A percentile compares a stretch with the other conserved stretches of the same genome.
phyloP scores from a whole-genome alignment of 345 rosid species.

The Euphorbia tirucalli region DNA sequence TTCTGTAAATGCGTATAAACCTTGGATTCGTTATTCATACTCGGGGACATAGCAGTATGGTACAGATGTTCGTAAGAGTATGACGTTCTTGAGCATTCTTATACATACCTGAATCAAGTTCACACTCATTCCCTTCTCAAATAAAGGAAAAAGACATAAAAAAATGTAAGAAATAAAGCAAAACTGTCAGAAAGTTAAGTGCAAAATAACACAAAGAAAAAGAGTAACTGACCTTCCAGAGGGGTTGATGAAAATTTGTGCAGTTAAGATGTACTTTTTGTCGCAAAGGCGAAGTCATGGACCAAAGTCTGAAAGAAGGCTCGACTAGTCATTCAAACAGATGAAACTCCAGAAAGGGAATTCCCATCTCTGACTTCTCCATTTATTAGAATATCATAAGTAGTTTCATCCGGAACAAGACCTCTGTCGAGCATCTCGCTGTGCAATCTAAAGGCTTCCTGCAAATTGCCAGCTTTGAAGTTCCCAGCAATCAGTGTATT shows the following conservation, averaged over 20 bases:
- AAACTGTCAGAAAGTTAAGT: neutral
- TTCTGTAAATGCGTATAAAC: too few relatives aligned
- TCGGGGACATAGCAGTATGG: too few relatives aligned
- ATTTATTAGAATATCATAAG: constrained; percentile 63
- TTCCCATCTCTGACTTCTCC: constrained; percentile 33
- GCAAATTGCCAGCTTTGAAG: constrained; percentile 62
- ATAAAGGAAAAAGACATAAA: too few relatives aligned
- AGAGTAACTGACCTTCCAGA: neutral
- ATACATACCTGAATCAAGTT: too few relatives aligned
- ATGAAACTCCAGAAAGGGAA: constrained; percentile 2
- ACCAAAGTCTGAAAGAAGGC: neutral
- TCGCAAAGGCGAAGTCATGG: neutral
- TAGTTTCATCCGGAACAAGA: constrained; percentile 58
- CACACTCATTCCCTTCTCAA: too few relatives aligned
- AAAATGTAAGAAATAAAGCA: too few relatives aligned
- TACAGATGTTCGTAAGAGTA: too few relatives aligned
- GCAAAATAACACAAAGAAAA: neutral
- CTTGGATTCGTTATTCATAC: too few relatives aligned
- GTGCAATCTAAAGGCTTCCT: constrained; percentile 71
- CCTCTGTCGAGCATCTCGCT: constrained; percentile 86
- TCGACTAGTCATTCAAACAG: neutral
- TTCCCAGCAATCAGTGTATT: constrained; percentile 62
- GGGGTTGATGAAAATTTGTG: neutral
- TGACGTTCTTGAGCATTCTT: too few relatives aligned
- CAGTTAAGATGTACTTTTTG: neutral